phyloP scores from a whole-genome alignment of 73 alveolate species.

The Paramecium sonneborni region DNA sequence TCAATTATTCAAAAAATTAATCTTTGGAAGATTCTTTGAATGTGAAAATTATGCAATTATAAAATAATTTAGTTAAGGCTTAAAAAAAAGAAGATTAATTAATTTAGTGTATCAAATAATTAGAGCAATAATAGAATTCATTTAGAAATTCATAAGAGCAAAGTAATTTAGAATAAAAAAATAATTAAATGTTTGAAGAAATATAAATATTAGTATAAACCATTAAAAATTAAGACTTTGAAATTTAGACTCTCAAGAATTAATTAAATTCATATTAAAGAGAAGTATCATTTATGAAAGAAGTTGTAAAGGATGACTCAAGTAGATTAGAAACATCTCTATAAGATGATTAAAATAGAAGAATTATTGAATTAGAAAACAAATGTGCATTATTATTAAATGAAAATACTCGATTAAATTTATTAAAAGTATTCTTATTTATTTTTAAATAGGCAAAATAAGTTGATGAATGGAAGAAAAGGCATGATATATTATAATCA shows the following conservation, averaged over 20 bases:
- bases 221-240: neutral
- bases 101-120: neutral
- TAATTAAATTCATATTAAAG: neutral
- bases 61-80: neutral
- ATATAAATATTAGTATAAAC: slow-evolving; percentile 11
- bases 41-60: neutral
- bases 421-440: neutral
- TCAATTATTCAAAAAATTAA: neutral
- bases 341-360: slow-evolving; percentile 5
- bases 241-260: neutral
- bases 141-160: neutral
- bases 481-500: neutral
- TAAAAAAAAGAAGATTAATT: neutral
- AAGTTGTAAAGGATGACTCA: neutral
- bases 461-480: neutral
- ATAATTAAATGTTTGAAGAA: slow-evolving; percentile 37
- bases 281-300: slow-evolving; percentile 46
- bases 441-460: neutral
- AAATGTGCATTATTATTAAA: slow-evolving; percentile 34
- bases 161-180: neutral
- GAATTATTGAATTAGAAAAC: slow-evolving; percentile 28
- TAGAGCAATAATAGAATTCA: neutral
- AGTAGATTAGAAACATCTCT: slow-evolving; percentile 18
- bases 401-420: slow-evolving; percentile 23
- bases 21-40: neutral